Conservation (phyloP, 352 stramenopile genomes). For the Phytophthora sansomeana region DNA sequence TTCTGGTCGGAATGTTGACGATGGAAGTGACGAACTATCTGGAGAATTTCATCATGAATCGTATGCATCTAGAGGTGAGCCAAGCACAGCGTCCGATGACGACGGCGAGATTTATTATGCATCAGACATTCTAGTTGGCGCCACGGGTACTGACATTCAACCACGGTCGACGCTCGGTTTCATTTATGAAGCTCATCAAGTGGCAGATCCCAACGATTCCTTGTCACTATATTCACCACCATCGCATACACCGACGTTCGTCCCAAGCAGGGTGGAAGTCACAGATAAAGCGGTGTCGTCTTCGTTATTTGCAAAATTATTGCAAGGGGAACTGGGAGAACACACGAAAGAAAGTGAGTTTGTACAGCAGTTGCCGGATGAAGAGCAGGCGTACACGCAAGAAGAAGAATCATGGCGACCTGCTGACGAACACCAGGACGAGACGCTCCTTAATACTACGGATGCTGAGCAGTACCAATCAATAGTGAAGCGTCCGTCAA, state of each 20-base stretch:
- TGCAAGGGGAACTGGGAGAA: conserved; percentile 6
- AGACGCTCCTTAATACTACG: background rate
- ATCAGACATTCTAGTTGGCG: conserved; percentile 50
- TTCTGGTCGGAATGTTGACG: background rate
- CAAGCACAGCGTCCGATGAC: conserved; percentile 27
- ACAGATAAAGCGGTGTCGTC: conserved; percentile 5
- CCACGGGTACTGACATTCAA: conserved; percentile 24
- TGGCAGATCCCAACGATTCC: background rate
- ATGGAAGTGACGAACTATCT: conserved; percentile 4
- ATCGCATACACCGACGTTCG: background rate
- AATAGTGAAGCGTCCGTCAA: conserved; percentile 22
- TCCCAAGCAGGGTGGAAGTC: conserved; percentile 2
- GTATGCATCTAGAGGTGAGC: background rate
- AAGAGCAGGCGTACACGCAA: conserved; percentile 1
- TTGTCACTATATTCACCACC: background rate
- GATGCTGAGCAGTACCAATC: conserved; percentile 11
- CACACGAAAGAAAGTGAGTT: background rate
- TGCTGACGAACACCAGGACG: background rate
- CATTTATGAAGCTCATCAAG: conserved; percentile 22
- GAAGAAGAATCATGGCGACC: background rate
- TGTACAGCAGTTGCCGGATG: conserved; percentile 1
- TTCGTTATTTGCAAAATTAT: conserved; percentile 24
- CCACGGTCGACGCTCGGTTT: conserved; percentile 37
- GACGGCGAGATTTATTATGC: conserved; percentile 59
- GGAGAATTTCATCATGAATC: background rate